Evolutionary conservation across 2,329 filamentous ascomycete species (phyloP).

Genomic region (Claviceps sorghi): DNA sequence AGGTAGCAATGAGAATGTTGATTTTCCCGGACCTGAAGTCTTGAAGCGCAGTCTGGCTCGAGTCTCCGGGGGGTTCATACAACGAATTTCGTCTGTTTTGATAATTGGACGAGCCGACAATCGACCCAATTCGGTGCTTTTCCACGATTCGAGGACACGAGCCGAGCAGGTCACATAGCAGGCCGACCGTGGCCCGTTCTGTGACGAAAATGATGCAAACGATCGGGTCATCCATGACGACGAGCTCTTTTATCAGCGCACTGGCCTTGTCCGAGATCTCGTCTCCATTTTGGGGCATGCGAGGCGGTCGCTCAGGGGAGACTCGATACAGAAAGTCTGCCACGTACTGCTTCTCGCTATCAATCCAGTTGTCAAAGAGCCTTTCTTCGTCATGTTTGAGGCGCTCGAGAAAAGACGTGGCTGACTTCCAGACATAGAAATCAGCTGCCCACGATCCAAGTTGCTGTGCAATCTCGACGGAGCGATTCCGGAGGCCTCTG

Average conservation of each 20-base stretch:
- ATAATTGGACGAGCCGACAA: slow-evolving; percentile 38
- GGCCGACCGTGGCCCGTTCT: slow-evolving; percentile 44
- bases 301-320: slow-evolving; percentile 4
- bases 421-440: slow-evolving; percentile 42
- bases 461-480: slow-evolving; percentile 35
- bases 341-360: slow-evolving; percentile 42
- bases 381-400: slow-evolving; percentile 7
- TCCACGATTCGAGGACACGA: slow-evolving; percentile 31
- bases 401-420: slow-evolving; percentile 20
- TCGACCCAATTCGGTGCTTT: slow-evolving; percentile 35
- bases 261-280: slow-evolving; percentile 43
- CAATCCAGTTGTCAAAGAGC: slow-evolving; percentile 26
- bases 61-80: slow-evolving; percentile 19
- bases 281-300: slow-evolving; percentile 5
- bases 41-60: slow-evolving; percentile 22
- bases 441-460: slow-evolving; percentile 58
- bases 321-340: slow-evolving; percentile 28
- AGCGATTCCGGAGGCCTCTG: slow-evolving; percentile 35
- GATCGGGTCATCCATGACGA: slow-evolving; percentile 25
- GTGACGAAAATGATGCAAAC: slow-evolving; percentile 55
- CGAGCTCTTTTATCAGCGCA: slow-evolving; percentile 37
- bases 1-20: slow-evolving; percentile 48
- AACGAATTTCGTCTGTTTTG: slow-evolving; percentile 25
- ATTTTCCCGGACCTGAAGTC: slow-evolving; percentile 38
- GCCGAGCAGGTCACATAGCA: slow-evolving; percentile 44